Conservation (phyloP, 2,329 filamentous ascomycete genomes). For the Pseudocercospora vitis region DNA sequence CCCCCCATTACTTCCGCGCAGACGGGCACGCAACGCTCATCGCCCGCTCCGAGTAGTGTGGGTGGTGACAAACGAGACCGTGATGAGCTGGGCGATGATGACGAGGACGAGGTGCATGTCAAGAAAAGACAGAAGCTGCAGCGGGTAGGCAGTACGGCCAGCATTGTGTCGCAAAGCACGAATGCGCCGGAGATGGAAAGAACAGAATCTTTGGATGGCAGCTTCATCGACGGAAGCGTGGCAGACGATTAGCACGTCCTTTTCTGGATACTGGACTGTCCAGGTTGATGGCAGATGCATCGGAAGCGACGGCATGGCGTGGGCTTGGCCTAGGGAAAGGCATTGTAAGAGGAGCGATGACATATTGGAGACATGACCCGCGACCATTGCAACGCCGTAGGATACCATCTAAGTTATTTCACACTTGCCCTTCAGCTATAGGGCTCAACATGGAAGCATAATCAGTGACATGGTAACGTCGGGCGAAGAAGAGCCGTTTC, state of each 20-base stretch:
- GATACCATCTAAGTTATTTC: no score
- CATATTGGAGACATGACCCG: no score
- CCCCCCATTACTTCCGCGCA: conserved; percentile 25
- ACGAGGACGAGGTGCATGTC: conserved; percentile 36
- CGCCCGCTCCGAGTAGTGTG: conserved; percentile 26
- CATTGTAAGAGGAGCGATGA: no score
- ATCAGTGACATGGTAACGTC: no score
- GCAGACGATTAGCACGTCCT: neutral
- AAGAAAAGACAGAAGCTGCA: conserved; percentile 42
- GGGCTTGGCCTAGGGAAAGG: no score
- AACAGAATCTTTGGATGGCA: conserved; percentile 39
- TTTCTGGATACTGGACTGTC: neutral
- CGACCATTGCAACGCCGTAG: no score
- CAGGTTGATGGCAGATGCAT: neutral
- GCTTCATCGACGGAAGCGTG: conserved; percentile 38
- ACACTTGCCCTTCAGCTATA: no score
- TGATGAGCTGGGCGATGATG: conserved; percentile 38
- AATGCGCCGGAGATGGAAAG: conserved; percentile 34
- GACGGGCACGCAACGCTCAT: conserved; percentile 20
- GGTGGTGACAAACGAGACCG: conserved; percentile 36
- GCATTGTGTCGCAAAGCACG: conserved; percentile 32
- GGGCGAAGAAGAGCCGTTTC: no score
- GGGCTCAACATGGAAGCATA: no score
- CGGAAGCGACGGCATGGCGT: no score
- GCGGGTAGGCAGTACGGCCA: conserved; percentile 38